Conservation (phyloP, 1,139 yeast genomes). For the Kodamaea suecica region DNA sequence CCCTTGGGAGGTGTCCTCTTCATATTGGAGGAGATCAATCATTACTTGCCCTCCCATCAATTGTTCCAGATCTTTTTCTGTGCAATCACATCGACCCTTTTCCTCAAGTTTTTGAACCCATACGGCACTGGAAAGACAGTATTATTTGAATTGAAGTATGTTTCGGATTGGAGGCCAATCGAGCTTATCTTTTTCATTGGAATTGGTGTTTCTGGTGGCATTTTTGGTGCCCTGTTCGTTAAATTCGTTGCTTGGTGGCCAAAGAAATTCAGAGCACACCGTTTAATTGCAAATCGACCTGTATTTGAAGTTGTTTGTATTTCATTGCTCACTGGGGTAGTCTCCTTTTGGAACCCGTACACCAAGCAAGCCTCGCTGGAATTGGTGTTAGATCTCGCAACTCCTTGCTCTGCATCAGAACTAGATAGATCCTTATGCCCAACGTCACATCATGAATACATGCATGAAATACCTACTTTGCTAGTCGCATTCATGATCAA, state of each 20-base stretch:
- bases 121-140: conserved; percentile 65
- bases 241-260: conserved; percentile 54
- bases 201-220: conserved; percentile 57
- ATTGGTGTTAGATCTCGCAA: conserved; percentile 50
- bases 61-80: conserved; percentile 59
- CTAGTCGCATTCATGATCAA: conserved; percentile 47
- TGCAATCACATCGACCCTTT: conserved; percentile 56
- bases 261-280: conserved; percentile 33
- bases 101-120: conserved; percentile 55
- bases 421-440: conserved; percentile 44
- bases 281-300: conserved; percentile 39
- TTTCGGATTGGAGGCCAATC: conserved; percentile 52
- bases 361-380: conserved; percentile 56
- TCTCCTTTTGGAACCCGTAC: conserved; percentile 52
- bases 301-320: conserved; percentile 47
- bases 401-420: conserved; percentile 40
- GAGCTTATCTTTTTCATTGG: conserved; percentile 49
- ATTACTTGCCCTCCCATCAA: conserved; percentile 57
- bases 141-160: conserved; percentile 53
- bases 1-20: conserved; percentile 70
- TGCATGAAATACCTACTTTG: conserved; percentile 35
- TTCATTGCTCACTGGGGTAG: conserved; percentile 46
- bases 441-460: conserved; percentile 23
- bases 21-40: conserved; percentile 62
- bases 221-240: conserved; percentile 55